Base-by-base conservation (phyloP, 441 rosid species). In the Codiaeum variegatum region DNA sequence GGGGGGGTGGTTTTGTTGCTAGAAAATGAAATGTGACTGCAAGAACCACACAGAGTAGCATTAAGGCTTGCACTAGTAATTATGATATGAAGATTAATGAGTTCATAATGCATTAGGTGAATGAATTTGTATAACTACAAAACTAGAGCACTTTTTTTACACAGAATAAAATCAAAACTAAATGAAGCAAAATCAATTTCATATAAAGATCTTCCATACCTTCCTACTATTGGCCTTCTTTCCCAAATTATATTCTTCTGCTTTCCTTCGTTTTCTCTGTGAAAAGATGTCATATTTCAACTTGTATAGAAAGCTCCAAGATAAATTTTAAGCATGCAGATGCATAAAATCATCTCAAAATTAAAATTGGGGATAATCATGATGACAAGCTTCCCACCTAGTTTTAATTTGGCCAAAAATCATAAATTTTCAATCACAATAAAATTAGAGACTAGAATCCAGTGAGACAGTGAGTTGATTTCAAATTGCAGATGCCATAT, bases 221-320 rank as follows among this genome's bases (percentile, higher is more conserved):
- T 89, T 90, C 83, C 87, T 82, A 68, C 59, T 76, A 84, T 75
- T 83, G 66, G 76, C 66, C 81, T 88, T 91, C 85, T 83, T 93
- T 36, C 90, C 97, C 62, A 75, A 34, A 52, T 72, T 76, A 65
- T 82, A 76, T 62, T 95, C 99, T 47, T 94, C 96, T 51, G 88
- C 79, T 85, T 92, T 95, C 82, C 96, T 88, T 79, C 94, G 85
- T 81, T 96, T 96, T 80, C 96, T 86, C 99, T 93, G 85, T 64
- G 60, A 84, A 80, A 78, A 9, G 55, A 71, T 76, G 70, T 61
- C 26, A 64, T 18, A 42, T 49, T 55, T 77, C 23, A 44, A 44
- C 38, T 54, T 51, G n/a, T 28, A 62, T 31, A 55, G 55, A 55
- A 1, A 19, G 1, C 34, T 32, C n/a, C 15, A 13, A 38, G 36